A percentile compares a stretch with the other conserved stretches of the same genome.
Evolutionary conservation across 495 filamentous ascomycete species (phyloP).

Genomic region (Thermothielavioides terrestris): DNA sequence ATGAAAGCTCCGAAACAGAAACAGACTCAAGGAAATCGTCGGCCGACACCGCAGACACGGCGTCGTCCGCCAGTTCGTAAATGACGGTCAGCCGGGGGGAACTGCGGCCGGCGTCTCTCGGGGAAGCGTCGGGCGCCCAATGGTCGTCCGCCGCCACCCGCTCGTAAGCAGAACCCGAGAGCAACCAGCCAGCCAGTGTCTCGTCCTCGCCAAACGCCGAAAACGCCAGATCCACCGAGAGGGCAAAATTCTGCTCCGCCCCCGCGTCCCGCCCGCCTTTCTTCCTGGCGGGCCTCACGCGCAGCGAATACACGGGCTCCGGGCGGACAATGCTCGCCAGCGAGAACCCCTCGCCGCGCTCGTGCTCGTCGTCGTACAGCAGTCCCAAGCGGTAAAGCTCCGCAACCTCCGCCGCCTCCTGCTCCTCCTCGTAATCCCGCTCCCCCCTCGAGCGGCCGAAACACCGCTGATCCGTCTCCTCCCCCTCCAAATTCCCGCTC

Average conservation of each 20-base stretch:
- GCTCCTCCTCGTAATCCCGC: not conserved
- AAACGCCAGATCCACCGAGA: constrained; percentile 26
- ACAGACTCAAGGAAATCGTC: constrained; percentile 9
- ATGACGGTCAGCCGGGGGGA: constrained; percentile 3
- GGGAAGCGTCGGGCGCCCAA: not conserved
- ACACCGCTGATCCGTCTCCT: too few relatives aligned
- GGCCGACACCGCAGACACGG: not conserved
- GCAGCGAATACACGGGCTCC: constrained; percentile 23
- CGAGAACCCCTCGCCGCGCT: constrained; percentile 27
- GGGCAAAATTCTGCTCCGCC: not conserved
- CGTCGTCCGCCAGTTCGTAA: constrained; percentile 7
- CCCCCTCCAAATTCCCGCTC: not conserved
- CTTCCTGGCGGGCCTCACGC: constrained; percentile 12
- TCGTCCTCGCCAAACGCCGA: constrained; percentile 23
- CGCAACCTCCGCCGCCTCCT: constrained; percentile 25
- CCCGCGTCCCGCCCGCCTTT: constrained; percentile 24
- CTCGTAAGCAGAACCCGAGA: not conserved
- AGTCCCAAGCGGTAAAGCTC: constrained; percentile 30
- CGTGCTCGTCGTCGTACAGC: constrained; percentile 32
- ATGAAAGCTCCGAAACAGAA: constrained; percentile 7
- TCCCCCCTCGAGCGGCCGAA: too few relatives aligned
- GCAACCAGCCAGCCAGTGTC: constrained; percentile 21
- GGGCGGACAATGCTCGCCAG: constrained; percentile 27
- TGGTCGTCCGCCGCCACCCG: not conserved
- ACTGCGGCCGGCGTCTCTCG: not conserved